These are phyloP conservation scores for Eucalyptus sp. DNA, from an alignment of 345 rosid species.

Conservation along the genomic window DNA sequence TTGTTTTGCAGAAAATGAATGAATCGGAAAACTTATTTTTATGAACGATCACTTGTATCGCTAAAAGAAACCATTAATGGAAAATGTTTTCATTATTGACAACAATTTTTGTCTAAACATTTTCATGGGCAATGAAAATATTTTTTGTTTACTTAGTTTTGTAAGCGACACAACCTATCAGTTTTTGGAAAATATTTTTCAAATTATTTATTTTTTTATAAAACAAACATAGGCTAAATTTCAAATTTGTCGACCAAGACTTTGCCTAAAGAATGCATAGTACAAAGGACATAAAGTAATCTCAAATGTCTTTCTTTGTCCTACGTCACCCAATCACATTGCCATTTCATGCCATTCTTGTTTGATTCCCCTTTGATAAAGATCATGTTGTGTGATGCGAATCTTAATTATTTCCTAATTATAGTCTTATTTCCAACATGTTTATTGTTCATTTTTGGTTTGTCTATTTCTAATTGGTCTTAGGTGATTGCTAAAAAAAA, in stretches of 20 bases:
- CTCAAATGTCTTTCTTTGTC: neutral
- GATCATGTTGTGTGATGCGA: neutral
- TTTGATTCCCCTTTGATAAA: neutral
- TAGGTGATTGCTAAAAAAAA: neutral
- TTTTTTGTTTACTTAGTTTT: too few relatives aligned
- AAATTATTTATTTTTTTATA: too few relatives aligned
- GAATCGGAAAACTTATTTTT: too few relatives aligned
- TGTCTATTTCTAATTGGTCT: neutral
- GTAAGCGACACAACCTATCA: too few relatives aligned
- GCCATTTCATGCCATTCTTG: neutral
- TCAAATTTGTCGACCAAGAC: neutral
- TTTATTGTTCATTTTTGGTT: neutral
- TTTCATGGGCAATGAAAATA: too few relatives aligned
- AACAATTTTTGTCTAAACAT: too few relatives aligned
- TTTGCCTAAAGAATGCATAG: neutral
- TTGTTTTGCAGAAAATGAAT: too few relatives aligned
- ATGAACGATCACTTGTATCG: too few relatives aligned
- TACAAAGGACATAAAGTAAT: neutral
- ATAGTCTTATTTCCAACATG: neutral
- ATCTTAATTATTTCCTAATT: neutral
- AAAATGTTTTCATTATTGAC: too few relatives aligned
- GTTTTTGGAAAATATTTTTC: too few relatives aligned
- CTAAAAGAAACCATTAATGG: too few relatives aligned
- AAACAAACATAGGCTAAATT: too few relatives aligned
- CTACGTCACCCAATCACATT: neutral